A percentile compares a stretch with the other conserved stretches of the same genome.
These are phyloP conservation scores for Sonneratia caseolaris DNA, from an alignment of 345 rosid species.

Conservation along the genomic window DNA sequence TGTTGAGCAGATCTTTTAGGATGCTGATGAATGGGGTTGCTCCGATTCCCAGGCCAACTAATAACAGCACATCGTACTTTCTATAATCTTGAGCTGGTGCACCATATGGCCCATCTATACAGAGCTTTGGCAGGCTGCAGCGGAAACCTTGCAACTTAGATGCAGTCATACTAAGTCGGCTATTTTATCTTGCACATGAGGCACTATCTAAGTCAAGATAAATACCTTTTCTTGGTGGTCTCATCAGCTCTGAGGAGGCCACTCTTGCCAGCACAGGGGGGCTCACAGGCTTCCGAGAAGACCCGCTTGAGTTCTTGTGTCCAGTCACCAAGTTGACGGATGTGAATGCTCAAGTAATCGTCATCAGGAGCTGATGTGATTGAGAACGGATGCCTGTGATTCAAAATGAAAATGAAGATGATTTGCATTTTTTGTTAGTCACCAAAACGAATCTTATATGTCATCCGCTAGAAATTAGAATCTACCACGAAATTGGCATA, in stretches of 20 bases:
- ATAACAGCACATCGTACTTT: constrained; percentile 79
- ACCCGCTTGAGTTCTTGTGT: constrained; percentile 86
- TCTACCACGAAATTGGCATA: neutral
- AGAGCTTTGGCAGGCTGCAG: constrained; percentile 86
- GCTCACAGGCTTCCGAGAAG: constrained; percentile 78
- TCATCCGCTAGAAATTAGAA: neutral
- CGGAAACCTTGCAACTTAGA: neutral
- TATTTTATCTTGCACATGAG: neutral
- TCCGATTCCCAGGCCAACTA: constrained; percentile 96
- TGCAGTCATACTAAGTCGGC: neutral
- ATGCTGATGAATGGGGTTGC: constrained; percentile 99
- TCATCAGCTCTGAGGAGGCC: constrained; percentile 99
- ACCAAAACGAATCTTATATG: neutral
- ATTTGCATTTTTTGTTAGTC: neutral
- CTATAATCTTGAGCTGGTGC: constrained; percentile 95
- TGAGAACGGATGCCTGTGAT: constrained; percentile 95
- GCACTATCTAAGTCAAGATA: neutral
- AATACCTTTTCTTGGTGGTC: constrained; percentile 69
- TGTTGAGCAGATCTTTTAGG: constrained; percentile 82
- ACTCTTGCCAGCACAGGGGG: constrained; percentile 77
- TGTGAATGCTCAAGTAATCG: constrained; percentile 87
- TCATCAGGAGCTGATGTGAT: constrained; percentile 97
- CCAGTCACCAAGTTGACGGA: constrained; percentile 95
- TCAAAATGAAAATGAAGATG: neutral
- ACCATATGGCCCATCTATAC: constrained; percentile 94